These are phyloP conservation scores for Closterium sp. DNA, from an alignment of 139 green algal species.

Conservation along the genomic window DNA sequence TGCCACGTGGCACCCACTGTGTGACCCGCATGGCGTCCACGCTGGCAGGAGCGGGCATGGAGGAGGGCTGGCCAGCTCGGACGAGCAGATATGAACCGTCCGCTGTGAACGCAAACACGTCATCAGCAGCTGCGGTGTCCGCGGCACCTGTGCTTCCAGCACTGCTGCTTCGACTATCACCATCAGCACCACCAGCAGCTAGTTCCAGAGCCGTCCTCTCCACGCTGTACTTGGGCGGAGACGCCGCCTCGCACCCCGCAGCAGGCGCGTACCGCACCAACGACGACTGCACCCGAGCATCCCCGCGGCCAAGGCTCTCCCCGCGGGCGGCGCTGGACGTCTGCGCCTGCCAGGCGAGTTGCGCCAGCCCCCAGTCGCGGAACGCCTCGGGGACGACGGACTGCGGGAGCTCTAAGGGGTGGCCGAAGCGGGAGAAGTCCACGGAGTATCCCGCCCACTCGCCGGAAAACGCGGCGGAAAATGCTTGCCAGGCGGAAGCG, in stretches of 20 bases:
- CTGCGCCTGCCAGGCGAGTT: constrained; percentile 46
- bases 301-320: background rate
- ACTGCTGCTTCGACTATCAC: no score
- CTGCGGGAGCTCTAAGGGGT: constrained; percentile 32
- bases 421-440: constrained; percentile 18
- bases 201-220: background rate
- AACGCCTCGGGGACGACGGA: constrained; percentile 42
- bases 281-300: background rate
- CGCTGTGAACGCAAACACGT: background rate
- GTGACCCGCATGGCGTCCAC: background rate
- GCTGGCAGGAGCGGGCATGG: background rate
- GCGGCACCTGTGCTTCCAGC: background rate
- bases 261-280: background rate
- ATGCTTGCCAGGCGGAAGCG: background rate
- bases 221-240: background rate
- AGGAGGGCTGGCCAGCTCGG: background rate
- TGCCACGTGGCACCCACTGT: background rate
- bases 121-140: background rate
- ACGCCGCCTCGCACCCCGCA: background rate
- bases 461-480: constrained; percentile 29
- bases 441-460: constrained; percentile 50
- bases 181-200: background rate
- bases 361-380: constrained; percentile 33
- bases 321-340: background rate
- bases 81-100: background rate